Percentiles rank a stretch among this genome's conserved stretches.
Evolutionary conservation across 768 basidiomycete genomes (phyloP).

Genomic region (Kwoniella heveanensis): DNA sequence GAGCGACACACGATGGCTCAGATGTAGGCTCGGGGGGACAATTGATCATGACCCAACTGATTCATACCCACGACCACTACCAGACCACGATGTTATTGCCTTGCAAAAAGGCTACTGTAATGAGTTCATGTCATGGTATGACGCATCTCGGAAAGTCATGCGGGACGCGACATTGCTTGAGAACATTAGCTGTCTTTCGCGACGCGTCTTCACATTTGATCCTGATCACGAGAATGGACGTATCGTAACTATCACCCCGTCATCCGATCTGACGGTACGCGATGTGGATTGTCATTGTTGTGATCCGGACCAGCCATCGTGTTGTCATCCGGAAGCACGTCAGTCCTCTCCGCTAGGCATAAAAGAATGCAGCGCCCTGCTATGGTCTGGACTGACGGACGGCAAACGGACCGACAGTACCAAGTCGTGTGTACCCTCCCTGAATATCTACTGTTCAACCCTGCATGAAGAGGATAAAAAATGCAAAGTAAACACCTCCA

Average conservation of each 20-base stretch:
- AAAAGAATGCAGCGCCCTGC: too few relatives aligned
- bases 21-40: too few relatives aligned
- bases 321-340: too few relatives aligned
- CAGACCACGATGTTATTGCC: too few relatives aligned
- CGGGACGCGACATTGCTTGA: too few relatives aligned
- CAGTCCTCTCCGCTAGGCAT: too few relatives aligned
- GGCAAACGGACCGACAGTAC: not conserved
- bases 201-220: not conserved
- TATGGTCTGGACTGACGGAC: not conserved
- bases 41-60: too few relatives aligned
- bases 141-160: too few relatives aligned
- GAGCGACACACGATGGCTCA: too few relatives aligned
- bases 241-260: not conserved
- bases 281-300: not conserved
- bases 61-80: too few relatives aligned
- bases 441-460: not conserved
- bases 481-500: not conserved
- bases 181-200: not conserved
- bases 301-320: not conserved
- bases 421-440: not conserved
- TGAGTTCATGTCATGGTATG: too few relatives aligned
- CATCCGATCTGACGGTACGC: not conserved
- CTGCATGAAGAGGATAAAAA: not conserved
- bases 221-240: not conserved
- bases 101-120: too few relatives aligned